Evolutionary conservation across 148 eudicot species (phyloP), one percentile per base, ranked within the genome.

Genomic region (Spergularia bocconei): DNA sequence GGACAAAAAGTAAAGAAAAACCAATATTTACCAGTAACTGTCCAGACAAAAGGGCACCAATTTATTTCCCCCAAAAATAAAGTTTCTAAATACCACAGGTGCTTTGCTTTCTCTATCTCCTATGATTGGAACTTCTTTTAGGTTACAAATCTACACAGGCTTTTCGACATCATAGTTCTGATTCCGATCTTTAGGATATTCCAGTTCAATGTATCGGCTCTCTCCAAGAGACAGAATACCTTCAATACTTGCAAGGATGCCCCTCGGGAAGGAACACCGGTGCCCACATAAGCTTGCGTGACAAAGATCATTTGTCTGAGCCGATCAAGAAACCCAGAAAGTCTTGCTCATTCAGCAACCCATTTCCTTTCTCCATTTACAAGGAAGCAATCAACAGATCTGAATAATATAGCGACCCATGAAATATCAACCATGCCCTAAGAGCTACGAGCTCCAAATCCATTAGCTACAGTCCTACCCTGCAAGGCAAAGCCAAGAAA

Each of bases 121-220:
- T 77, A 77, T 81, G 41, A 81, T 47, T 25, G 48, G 63, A 75
- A 71, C 63, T 62, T 62, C 77, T 64, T 63, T 51, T 33, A 79
- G 82, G 77, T 72, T 79, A 85, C 82, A 79, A 79, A 72, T 80
- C 80, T 80, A 78, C 81, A 71, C 17, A 60, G 67, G 67, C 72
- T 86, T 81, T 79, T 86, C 81, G 66, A 76, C 83, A 81, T 77
- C 63, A 77, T 80, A 78, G 48, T 75, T 73, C 59, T 80, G 70
- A 77, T 50, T 57, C 54, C 15, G 38, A 23, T 74, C 77, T 60
- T 36, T 2, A 56, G 73, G 57, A 69, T 55, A 29, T 74, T 47
- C 72, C 63, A 62, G 52, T 47, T 63, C 51, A 33, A 4, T 50
- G 82, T 70, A 21, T 33, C 13, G 55, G 44, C 56, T 78, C 77